Evolutionary conservation across 2,329 filamentous ascomycete genomes (phyloP), one percentile per base, ranked within the genome.

Genomic region (Xylariaceae sp.): DNA sequence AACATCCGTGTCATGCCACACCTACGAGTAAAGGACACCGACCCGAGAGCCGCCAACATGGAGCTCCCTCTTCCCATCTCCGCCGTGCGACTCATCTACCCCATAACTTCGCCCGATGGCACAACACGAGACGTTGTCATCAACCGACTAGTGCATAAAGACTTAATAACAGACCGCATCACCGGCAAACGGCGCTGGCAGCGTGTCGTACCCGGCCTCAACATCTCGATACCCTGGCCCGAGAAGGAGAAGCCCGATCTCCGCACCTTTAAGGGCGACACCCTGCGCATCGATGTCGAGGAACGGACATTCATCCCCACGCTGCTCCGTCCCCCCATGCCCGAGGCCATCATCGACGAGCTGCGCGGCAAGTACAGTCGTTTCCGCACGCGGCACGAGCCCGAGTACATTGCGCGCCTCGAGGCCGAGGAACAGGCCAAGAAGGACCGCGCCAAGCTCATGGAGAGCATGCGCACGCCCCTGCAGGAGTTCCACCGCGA

Each of bases 311-410:
- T 89, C 72, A 79, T 87, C 57, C 92, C 92, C n/a, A 89, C 85
- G 41, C 79, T 97, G 23, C 78, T 92, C 34, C 79, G 82, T 13
- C 82, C 89, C 30, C 93, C 93, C 11, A 90, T 96, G 82, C 92
- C 93, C 4, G 75, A 80, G 35, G 77, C 75, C n/a, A 82, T 97
- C 44, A 82, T 96, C 65, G 87, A 96, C 73, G 93, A 97, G 79
- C 80, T 97, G 71, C 83, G 92, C 71, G 88, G 89, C 78, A 88
- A 86, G 72, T 96, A 87, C 81, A 89, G 87, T 67, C 85, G 82
- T 68, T 94, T 92, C 84, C 82, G 92, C 69, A 91, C 87, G 56
- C 81, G 90, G 52, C 90, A 96, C 76, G 88, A 92, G 64, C 77
- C 82, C 51, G 88, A 88, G 73, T 96, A 88, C 72, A 74, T 92